These are phyloP conservation scores for Monosiga brevicollis DNA, from an alignment of 78 protist species.

Conservation along the genomic window DNA sequence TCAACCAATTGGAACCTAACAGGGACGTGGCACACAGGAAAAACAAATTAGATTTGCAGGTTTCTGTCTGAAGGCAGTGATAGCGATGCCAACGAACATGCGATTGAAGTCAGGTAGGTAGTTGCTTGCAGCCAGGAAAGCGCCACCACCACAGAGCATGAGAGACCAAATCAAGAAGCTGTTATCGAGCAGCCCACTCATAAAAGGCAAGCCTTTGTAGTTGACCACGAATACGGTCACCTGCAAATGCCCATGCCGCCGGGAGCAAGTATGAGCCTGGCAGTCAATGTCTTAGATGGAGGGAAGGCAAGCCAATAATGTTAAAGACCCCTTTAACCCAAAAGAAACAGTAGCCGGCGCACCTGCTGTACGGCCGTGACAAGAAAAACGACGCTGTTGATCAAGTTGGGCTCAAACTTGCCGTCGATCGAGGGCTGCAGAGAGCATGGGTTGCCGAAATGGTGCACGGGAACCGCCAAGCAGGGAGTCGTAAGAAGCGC, in stretches of 20 bases:
- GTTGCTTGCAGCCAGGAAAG: not conserved
- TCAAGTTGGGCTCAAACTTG: not conserved
- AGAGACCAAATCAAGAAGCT: not conserved
- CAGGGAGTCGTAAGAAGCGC: not conserved
- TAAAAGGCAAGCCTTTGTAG: not conserved
- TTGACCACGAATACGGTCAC: not conserved
- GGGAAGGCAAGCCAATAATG: no score
- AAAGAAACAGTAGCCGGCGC: no score
- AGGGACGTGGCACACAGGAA: no score
- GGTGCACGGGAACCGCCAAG: no score
- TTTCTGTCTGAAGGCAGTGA: no score
- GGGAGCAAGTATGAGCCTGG: no score
- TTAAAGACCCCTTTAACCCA: no score
- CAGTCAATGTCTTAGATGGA: no score
- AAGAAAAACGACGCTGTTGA: not conserved
- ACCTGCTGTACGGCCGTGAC: not conserved
- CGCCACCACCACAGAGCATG: not conserved
- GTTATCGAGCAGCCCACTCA: not conserved
- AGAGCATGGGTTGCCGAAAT: not conserved
- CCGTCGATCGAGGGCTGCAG: not conserved
- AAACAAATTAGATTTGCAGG: no score
- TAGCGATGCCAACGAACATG: no score
- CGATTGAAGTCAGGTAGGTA: not conserved
- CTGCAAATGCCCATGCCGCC: no score
- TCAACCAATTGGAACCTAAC: not conserved